These are phyloP conservation scores for Artemisia argyi DNA, from an alignment of 129 eudicot species.

Conservation along the genomic window DNA sequence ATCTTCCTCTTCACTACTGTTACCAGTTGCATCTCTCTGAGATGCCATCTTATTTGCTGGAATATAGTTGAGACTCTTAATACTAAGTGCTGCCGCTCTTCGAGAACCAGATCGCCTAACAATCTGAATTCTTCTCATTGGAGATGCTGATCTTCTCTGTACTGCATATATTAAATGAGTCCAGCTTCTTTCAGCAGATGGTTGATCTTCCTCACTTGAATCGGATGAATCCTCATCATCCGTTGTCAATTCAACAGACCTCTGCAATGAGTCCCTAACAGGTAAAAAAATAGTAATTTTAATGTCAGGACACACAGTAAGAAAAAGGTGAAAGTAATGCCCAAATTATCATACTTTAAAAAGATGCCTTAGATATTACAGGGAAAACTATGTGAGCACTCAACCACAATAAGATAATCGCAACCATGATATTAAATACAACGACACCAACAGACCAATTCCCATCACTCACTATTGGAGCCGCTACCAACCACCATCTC, in stretches of 20 bases:
- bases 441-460: no score
- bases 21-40: constrained; percentile 49
- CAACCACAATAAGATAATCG: no score
- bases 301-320: neutral
- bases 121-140: constrained; percentile 93
- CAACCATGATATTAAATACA: no score
- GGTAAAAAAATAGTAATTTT: constrained; percentile 18
- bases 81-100: constrained; percentile 76
- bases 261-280: constrained; percentile 60
- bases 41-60: constrained; percentile 57
- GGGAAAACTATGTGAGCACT: no score
- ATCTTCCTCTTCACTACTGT: constrained; percentile 65
- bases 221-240: constrained; percentile 65
- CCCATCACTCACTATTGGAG: no score
- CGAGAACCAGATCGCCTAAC: constrained; percentile 93
- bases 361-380: constrained; percentile 67
- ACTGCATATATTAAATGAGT: constrained; percentile 60
- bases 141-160: constrained; percentile 94
- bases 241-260: constrained; percentile 56
- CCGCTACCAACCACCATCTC: no score
- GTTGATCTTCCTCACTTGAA: constrained; percentile 77
- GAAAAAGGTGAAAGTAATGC: no score
- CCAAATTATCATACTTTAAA: no score
- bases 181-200: constrained; percentile 73
- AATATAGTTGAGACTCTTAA: constrained; percentile 66